Conservation (phyloP, 2,329 filamentous ascomycete genomes). For the Trichophyton schoenleinii region DNA sequence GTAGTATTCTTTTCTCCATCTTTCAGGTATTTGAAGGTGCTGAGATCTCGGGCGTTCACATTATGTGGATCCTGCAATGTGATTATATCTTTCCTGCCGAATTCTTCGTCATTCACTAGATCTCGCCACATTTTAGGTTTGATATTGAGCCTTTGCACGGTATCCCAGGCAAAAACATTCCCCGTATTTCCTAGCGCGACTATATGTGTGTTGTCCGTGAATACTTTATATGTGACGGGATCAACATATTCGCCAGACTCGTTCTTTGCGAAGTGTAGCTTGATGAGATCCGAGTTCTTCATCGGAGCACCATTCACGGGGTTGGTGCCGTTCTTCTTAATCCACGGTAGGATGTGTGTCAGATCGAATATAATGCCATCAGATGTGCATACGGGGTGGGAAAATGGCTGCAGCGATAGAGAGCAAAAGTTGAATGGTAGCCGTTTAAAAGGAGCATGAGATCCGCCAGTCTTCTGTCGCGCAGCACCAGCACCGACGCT, state of each 20-base stretch:
- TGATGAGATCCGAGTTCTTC: constrained; percentile 70
- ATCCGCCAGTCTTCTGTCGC: constrained; percentile 40
- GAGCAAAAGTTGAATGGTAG: constrained; percentile 98
- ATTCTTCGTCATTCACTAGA: constrained; percentile 74
- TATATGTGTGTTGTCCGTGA: constrained; percentile 96
- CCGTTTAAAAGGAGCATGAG: constrained; percentile 61
- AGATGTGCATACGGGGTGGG: constrained; percentile 80
- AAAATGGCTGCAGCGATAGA: constrained; percentile 86
- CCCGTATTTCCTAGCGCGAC: constrained; percentile 76
- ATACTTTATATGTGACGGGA: constrained; percentile 92
- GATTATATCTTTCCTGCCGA: constrained; percentile 82
- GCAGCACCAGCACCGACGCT: constrained; percentile 57
- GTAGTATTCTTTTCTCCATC: constrained; percentile 51
- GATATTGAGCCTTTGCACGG: constrained; percentile 86
- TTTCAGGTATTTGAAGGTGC: constrained; percentile 75
- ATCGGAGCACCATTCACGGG: constrained; percentile 73
- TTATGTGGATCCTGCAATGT: constrained; percentile 94
- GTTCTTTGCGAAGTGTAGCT: constrained; percentile 84
- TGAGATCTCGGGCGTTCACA: constrained; percentile 66
- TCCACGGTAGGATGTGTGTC: constrained; percentile 85
- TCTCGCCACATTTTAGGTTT: constrained; percentile 95
- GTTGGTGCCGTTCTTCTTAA: constrained; percentile 86
- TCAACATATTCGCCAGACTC: constrained; percentile 85
- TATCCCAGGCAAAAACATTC: constrained; percentile 95
- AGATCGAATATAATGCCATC: constrained; percentile 88